phyloP scores from a whole-genome alignment of 1,284 basidiomycete species.

The Phlebopus sp. region DNA sequence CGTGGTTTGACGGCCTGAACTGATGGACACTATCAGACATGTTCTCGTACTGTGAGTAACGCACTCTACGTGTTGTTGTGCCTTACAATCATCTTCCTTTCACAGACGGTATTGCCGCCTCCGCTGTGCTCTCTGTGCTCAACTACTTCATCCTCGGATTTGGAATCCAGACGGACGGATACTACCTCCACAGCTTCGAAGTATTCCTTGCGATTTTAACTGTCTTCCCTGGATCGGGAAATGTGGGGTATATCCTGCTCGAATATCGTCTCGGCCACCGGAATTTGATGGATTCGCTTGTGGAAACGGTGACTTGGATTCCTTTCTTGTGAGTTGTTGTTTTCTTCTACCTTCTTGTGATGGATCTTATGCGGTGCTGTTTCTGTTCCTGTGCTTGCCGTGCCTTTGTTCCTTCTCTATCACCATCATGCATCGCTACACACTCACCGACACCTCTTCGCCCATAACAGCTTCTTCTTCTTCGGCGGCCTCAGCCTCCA shows the following conservation, averaged over 20 bases:
- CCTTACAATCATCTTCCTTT: neutral
- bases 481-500: conserved; percentile 41
- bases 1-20: neutral
- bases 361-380: no score
- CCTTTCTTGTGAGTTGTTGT: conserved; percentile 63
- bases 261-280: conserved; percentile 71
- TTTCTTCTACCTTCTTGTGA: neutral
- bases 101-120: conserved; percentile 67
- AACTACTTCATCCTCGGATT: conserved; percentile 71
- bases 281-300: conserved; percentile 46
- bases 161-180: conserved; percentile 58
- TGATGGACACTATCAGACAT: conserved; percentile 53
- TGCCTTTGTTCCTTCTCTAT: no score
- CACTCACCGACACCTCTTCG: neutral
- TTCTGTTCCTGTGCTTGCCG: no score
- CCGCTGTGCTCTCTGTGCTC: conserved; percentile 54
- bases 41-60: conserved; percentile 63
- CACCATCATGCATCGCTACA: no score
- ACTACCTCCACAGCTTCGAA: conserved; percentile 65
- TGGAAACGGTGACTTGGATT: conserved; percentile 70
- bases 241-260: conserved; percentile 63
- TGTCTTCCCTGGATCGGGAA: conserved; percentile 70
- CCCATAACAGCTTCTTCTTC: conserved; percentile 38
- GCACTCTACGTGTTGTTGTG: no score
- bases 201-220: conserved; percentile 71